These are phyloP conservation scores for Paraphysoderma sedebokerense DNA, from an alignment of 371 early-diverging fungal species.

Conservation along the genomic window DNA sequence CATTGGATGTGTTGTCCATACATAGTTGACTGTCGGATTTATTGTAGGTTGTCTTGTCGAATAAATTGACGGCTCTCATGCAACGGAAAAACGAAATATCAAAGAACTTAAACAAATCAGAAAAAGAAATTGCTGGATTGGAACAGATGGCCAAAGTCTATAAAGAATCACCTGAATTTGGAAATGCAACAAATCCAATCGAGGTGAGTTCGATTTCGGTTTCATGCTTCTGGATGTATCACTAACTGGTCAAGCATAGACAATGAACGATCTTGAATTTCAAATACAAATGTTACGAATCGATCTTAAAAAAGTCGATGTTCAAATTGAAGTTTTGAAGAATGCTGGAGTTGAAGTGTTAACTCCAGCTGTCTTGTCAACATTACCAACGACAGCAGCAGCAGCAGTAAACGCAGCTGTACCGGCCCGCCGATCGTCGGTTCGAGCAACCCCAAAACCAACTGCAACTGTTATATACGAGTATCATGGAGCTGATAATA, in stretches of 20 bases:
- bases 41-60: neutral
- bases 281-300: neutral
- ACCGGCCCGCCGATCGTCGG: neutral
- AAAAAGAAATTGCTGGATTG: neutral
- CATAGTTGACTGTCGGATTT: too few species aligned
- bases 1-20: neutral
- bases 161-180: conserved; percentile 1
- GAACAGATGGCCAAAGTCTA: conserved; percentile 4
- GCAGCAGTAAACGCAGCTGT: neutral
- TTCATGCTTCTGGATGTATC: neutral
- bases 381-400: neutral
- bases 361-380: too few species aligned
- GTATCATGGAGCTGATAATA: neutral
- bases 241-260: too few species aligned
- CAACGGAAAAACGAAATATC: neutral
- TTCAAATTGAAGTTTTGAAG: neutral
- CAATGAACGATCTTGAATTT: neutral
- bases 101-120: neutral
- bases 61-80: neutral
- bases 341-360: neutral
- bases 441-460: neutral
- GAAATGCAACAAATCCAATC: neutral
- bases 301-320: neutral
- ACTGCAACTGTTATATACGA: neutral
- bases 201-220: neutral